Base-by-base conservation (phyloP, 2,329 filamentous ascomycete genomes). In the Diaporthe sp. region DNA sequence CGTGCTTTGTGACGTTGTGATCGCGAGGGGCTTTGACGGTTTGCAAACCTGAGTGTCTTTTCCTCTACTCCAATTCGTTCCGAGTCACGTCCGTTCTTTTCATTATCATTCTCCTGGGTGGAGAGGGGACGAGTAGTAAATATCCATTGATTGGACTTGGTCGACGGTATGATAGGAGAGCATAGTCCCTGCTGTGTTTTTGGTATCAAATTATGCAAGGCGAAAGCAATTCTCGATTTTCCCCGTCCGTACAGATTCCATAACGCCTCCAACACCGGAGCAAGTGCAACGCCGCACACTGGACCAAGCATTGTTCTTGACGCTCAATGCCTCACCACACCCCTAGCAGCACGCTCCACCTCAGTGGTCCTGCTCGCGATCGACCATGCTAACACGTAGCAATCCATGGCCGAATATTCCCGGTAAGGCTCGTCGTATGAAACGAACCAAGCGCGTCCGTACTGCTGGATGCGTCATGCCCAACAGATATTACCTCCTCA, bases 261-360 rank as follows among this genome's bases (percentile, higher is more conserved):
- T 44, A 71, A 71, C 70, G 70, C 70, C 70, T 53, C 70, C 35
- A 71, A 71, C 70, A 53, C 70, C 69, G 35, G 32, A 55, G 47
- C 70, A 59, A 65, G 47, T n/a, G 35, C 63, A 68, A 68, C 47
- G n/a, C 63, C 47, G n/a, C 47, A 47, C 63, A 39, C 44, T 53
- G 22, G 25, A 68, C 47, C 37, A 53, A 27, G 44, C 32, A 37
- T 19, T 27, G 47, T 53, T n/a, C 44, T 66, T 53, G 63, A 32
- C 63, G 47, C 44, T 22, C 47, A 68, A 68, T 68, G 63, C 32
- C 15, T 37, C 32, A 39, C 22, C 32, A 22, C 8, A 8, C n/a
- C 30, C 63, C 25, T n/a, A 35, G 8, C 32, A 25, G 30, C 12
- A 12, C 2, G 7, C 12, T 53, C 30, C 32, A 27, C n/a, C 22